Percentiles rank a stretch among this genome's conserved stretches.
These are phyloP conservation scores for Ilex aquifolium DNA, from an alignment of 257 asterid species.

Conservation along the genomic window DNA sequence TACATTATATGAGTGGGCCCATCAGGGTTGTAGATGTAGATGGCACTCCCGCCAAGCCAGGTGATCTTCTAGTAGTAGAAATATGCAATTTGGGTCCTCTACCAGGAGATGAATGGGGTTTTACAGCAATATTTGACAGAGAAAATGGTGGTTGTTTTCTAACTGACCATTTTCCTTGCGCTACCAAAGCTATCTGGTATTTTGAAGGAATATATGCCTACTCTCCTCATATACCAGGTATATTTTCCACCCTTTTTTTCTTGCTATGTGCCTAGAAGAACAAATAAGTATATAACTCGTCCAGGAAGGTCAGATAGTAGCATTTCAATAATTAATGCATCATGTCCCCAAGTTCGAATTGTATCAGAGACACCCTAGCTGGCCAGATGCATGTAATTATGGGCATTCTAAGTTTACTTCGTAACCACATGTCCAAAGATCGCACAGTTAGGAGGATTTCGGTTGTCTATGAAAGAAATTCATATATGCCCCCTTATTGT, in stretches of 20 bases:
- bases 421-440: no score
- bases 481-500: no score
- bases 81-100: conserved; percentile 93
- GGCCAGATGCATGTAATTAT: no score
- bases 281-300: no score
- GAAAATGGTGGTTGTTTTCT: conserved; percentile 95
- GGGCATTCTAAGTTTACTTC: no score
- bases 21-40: conserved; percentile 60
- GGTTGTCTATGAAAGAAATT: no score
- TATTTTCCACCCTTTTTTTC: background rate
- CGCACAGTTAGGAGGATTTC: no score
- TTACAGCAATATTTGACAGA: conserved; percentile 84
- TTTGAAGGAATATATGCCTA: conserved; percentile 92
- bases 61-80: conserved; percentile 84
- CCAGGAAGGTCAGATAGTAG: no score
- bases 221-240: conserved; percentile 97
- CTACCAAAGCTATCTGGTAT: conserved; percentile 91
- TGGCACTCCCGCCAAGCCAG: conserved; percentile 72
- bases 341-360: no score
- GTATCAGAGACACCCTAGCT: no score
- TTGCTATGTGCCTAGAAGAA: no score
- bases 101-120: conserved; percentile 98
- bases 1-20: conserved; percentile 93
- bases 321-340: no score
- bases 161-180: conserved; percentile 85